Base-by-base conservation (phyloP, 2,329 filamentous ascomycete genomes). In the Talaromyces sp. region DNA sequence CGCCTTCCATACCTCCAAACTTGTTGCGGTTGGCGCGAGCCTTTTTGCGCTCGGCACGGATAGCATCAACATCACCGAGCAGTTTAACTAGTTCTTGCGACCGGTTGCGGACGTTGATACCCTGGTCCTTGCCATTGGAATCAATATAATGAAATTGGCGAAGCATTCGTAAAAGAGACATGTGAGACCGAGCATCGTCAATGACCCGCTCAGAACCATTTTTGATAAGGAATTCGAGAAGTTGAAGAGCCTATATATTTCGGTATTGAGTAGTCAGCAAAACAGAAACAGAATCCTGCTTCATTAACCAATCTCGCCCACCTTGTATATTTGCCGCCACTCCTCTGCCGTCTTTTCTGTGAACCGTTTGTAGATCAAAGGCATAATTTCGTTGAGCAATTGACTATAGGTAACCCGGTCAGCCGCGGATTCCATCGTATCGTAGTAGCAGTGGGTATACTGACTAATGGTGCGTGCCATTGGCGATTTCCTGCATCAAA, bases 291-390 rank as follows among this genome's bases (percentile, higher is more conserved):
- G 3, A 27, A 27, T 27, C 26, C 21, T 27, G 21, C 4, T 35
- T 56, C 13, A 29, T 26, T 53, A 60, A 41, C 1, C 13, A 17
- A 14, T 14, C 19, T 14, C 38, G 26, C 60, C 49, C 52, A 91
- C 89, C 82, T 99, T 99, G 84, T 99, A 99, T 72, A 99, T 99
- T 77, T 99, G 95, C 67, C 95, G 86, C 95, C 95, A 99, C 79
- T 99, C 95, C 75, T 99, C 95, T 59, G 95, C 93, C 8, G 92
- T 85, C 81, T 99, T 99, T 75, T 99, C 95, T 63, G 95, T 99
- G 77, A 99, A 99, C 66, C 95, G 90, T 72, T 96, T 95, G 81
- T 99, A 99, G 73, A 99, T 96, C 91, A 99, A 95, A 66, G 95
- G 95, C 95, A 99, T 99, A 74, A 99, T 98, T 77, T 99, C 95